These are phyloP conservation scores for Hyphopichia wangnamkhiaoensis DNA, from an alignment of 1,139 yeast genomes.

Conservation along the genomic window DNA sequence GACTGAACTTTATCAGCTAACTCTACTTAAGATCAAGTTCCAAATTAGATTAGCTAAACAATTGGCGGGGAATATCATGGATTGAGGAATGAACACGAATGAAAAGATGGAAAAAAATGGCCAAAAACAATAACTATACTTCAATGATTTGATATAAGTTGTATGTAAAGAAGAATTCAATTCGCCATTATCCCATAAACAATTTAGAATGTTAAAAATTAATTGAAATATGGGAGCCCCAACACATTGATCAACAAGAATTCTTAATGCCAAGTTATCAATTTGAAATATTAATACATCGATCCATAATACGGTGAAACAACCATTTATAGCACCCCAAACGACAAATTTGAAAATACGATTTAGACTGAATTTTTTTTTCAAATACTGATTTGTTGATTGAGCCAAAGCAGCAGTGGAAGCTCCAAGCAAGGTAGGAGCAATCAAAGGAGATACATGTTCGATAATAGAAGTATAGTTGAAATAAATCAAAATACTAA, in stretches of 20 bases:
- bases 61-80: constrained; percentile 56
- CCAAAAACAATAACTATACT: constrained; percentile 59
- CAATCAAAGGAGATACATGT: constrained; percentile 27
- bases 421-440: constrained; percentile 47
- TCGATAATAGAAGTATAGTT: constrained; percentile 24
- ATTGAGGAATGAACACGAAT: constrained; percentile 49
- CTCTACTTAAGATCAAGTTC: constrained; percentile 52
- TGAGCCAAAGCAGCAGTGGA: constrained; percentile 60
- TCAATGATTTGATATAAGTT: constrained; percentile 48
- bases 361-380: constrained; percentile 39
- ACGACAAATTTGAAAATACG: constrained; percentile 50
- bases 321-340: constrained; percentile 67
- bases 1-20: constrained; percentile 19
- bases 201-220: constrained; percentile 47
- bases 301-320: constrained; percentile 59
- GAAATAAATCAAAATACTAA: constrained; percentile 27
- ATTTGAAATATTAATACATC: constrained; percentile 42
- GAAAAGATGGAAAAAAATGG: constrained; percentile 55
- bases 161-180: constrained; percentile 24
- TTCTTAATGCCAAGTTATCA: constrained; percentile 36
- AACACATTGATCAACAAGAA: constrained; percentile 52
- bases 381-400: constrained; percentile 51
- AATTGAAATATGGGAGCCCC: constrained; percentile 60
- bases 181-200: constrained; percentile 59
- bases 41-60: constrained; percentile 58